phyloP scores from a whole-genome alignment of 345 rosid genomes.

The Eucalyptus camaldulensis region DNA sequence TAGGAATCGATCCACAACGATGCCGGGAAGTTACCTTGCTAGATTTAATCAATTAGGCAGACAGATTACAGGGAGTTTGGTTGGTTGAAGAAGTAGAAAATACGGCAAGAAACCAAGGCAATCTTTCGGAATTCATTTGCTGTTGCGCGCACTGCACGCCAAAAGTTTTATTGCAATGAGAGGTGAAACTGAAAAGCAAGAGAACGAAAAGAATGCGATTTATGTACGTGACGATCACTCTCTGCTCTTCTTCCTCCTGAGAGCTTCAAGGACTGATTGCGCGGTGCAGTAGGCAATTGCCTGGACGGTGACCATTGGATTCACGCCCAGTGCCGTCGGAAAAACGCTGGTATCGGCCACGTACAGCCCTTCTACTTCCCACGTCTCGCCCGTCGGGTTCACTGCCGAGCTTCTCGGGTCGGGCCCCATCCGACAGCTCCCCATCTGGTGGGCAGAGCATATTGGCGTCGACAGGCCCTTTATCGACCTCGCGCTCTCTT shows the following conservation, averaged over 20 bases:
- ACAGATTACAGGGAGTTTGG: not conserved
- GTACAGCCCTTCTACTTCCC: constrained; percentile 66
- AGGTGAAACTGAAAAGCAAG: not conserved
- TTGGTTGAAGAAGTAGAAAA: not conserved
- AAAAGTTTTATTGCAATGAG: not conserved
- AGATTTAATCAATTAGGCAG: not conserved
- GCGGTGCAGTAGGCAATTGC: constrained; percentile 77
- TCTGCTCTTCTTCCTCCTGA: constrained; percentile 17
- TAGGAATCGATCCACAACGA: not conserved
- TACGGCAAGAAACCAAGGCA: not conserved
- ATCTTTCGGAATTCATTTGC: not conserved
- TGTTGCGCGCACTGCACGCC: not conserved
- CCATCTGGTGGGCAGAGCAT: constrained; percentile 90
- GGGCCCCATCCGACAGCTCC: constrained; percentile 79
- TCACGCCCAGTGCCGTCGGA: constrained; percentile 80
- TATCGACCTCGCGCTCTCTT: constrained; percentile 44
- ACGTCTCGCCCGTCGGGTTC: constrained; percentile 62
- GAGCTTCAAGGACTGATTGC: constrained; percentile 37
- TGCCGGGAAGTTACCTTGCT: not conserved
- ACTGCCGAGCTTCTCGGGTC: constrained; percentile 52
- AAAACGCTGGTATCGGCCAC: constrained; percentile 81
- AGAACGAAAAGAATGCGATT: not conserved
- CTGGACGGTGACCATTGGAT: constrained; percentile 83
- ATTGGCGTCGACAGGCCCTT: constrained; percentile 30
- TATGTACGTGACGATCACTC: not conserved